These are phyloP conservation scores for Cucumis variabilis DNA, from an alignment of 331 rosid genomes.

Conservation along the genomic window DNA sequence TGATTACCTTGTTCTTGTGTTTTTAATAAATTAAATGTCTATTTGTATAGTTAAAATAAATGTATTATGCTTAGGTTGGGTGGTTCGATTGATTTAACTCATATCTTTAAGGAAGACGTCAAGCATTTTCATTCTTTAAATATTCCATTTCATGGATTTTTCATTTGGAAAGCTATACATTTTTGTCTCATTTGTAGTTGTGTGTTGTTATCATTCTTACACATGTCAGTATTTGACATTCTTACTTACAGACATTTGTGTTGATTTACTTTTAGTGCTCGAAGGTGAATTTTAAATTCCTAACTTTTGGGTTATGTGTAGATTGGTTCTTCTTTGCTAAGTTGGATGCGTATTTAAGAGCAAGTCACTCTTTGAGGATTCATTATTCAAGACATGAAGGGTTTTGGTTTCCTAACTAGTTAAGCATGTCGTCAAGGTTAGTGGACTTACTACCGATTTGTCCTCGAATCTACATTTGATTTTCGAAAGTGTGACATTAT, in stretches of 20 bases:
- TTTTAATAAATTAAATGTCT: constrained; percentile 5
- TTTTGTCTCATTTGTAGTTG: neutral
- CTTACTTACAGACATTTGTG: neutral
- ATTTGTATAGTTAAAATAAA: neutral
- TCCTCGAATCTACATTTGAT: too few species aligned
- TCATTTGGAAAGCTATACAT: neutral
- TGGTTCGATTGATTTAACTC: constrained; percentile 98
- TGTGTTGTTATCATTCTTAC: neutral
- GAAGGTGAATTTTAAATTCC: too few species aligned
- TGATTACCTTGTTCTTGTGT: neutral
- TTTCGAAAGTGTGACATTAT: too few species aligned
- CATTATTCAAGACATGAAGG: too few species aligned
- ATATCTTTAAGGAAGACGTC: constrained; percentile 92
- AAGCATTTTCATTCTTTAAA: constrained; percentile 90
- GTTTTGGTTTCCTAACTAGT: too few species aligned
- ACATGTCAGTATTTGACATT: neutral
- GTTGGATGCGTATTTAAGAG: too few species aligned
- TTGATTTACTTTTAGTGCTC: neutral
- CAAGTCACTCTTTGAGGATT: too few species aligned
- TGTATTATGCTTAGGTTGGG: constrained; percentile 48
- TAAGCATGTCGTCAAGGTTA: too few species aligned
- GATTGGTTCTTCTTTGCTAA: neutral
- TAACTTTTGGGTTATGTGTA: too few species aligned
- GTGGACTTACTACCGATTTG: too few species aligned
- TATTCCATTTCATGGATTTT: constrained; percentile 20